These are phyloP conservation scores for Dioscorea dumetorum DNA, from an alignment of 106 monocot species.

Conservation along the genomic window DNA sequence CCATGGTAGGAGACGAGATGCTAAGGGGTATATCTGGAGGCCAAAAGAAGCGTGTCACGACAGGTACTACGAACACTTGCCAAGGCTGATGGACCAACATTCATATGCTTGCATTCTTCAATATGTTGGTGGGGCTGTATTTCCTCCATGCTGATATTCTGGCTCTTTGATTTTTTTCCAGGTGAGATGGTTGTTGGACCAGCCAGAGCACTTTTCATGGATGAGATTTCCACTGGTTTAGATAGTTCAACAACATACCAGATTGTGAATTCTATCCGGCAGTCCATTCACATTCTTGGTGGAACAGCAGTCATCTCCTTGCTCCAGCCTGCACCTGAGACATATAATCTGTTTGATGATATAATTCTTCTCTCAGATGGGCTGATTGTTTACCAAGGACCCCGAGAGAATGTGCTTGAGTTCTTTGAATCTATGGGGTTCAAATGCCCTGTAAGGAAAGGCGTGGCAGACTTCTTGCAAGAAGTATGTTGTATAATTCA, in stretches of 20 bases:
- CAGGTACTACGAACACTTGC: conserved; percentile 17
- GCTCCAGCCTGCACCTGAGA: conserved; percentile 36
- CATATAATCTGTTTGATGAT: conserved; percentile 32
- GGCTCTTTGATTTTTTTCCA: background rate
- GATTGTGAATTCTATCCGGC: conserved; percentile 29
- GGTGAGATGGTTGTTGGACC: conserved; percentile 21
- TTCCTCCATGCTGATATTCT: background rate
- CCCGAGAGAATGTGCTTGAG: conserved; percentile 29
- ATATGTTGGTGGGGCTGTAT: background rate
- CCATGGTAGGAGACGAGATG: conserved; percentile 61
- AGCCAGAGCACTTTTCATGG: conserved; percentile 27
- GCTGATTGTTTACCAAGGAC: conserved; percentile 29
- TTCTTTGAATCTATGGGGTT: conserved; percentile 38
- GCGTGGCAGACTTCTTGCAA: conserved; percentile 33
- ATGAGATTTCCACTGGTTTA: conserved; percentile 38
- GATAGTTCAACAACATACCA: conserved; percentile 36
- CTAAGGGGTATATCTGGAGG: conserved; percentile 54
- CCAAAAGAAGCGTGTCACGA: conserved; percentile 62
- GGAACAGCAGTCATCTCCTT: conserved; percentile 24
- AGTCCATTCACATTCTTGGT: conserved; percentile 23
- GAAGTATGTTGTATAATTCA: conserved; percentile 13
- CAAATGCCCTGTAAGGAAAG: conserved; percentile 37
- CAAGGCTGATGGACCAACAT: background rate
- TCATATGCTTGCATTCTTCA: too few relatives aligned
- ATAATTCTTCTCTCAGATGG: conserved; percentile 39